Evolutionary conservation across 1,139 yeast genomes (phyloP).

Genomic region (Martiniozyma asiatica): DNA sequence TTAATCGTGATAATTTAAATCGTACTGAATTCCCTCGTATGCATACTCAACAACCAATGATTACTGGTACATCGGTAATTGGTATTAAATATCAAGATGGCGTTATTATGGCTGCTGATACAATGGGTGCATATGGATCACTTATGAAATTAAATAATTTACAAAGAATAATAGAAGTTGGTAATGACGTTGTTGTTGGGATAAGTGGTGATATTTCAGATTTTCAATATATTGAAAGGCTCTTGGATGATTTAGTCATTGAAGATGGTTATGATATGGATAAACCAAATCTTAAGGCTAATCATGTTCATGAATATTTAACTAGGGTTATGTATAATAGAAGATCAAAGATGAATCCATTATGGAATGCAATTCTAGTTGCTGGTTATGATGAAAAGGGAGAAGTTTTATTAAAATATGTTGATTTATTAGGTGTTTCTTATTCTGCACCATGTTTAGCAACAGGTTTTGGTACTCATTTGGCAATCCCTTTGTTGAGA

Average conservation of each 20-base stretch:
- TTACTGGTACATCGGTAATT: conserved; percentile 92
- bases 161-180: conserved; percentile 76
- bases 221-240: conserved; percentile 68
- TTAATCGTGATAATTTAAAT: conserved; percentile 11
- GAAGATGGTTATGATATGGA: conserved; percentile 76
- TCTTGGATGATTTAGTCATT: conserved; percentile 66
- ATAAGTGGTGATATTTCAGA: conserved; percentile 93
- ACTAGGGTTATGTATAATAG: conserved; percentile 77
- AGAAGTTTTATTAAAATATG: conserved; percentile 66
- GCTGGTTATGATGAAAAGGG: conserved; percentile 74
- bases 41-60: conserved; percentile 89
- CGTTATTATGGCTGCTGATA: conserved; percentile 89
- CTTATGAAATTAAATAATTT: conserved; percentile 75
- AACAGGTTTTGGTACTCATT: conserved; percentile 92
- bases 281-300: conserved; percentile 60
- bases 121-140: conserved; percentile 89
- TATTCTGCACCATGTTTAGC: conserved; percentile 84
- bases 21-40: conserved; percentile 46
- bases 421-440: conserved; percentile 84
- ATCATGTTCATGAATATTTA: conserved; percentile 80
- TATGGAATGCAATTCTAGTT: conserved; percentile 90
- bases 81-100: conserved; percentile 88
- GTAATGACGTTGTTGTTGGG: conserved; percentile 81
- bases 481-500: conserved; percentile 87
- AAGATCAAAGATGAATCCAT: conserved; percentile 87